phyloP scores from a whole-genome alignment of 768 basidiomycete genomes.

The Amanita brunnescens region DNA sequence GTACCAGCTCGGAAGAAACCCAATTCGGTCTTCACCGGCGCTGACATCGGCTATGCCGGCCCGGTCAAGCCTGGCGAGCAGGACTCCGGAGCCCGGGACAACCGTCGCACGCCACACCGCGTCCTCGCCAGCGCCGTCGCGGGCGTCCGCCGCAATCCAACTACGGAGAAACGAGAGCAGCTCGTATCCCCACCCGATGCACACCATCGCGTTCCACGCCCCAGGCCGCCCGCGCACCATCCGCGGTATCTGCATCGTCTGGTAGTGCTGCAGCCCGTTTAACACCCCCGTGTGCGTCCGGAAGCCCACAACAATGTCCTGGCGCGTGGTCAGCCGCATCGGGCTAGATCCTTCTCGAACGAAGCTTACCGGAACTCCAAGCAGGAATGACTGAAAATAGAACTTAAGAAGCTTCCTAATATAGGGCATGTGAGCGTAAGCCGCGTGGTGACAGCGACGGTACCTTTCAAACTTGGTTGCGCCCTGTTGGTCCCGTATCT shows the following conservation, averaged over 20 bases:
- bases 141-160: slow-evolving; percentile 12
- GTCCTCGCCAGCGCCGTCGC: slow-evolving; percentile 14
- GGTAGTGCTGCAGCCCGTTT: slow-evolving; percentile 58
- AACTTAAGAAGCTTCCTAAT: slow-evolving; percentile 83
- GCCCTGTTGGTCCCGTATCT: slow-evolving; percentile 56
- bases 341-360: slow-evolving; percentile 6
- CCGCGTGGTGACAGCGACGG: not conserved
- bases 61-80: too few relatives aligned
- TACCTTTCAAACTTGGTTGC: slow-evolving; percentile 79
- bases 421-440: not conserved
- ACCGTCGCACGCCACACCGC: slow-evolving; percentile 69
- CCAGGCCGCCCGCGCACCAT: slow-evolving; percentile 64
- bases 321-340: not conserved
- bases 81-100: slow-evolving; percentile 48
- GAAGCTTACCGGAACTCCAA: slow-evolving; percentile 75
- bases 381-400: slow-evolving; percentile 85
- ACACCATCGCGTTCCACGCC: slow-evolving; percentile 71
- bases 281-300: slow-evolving; percentile 69
- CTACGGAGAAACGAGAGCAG: slow-evolving; percentile 50
- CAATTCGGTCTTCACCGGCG: slow-evolving; percentile 63
- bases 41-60: slow-evolving; percentile 39
- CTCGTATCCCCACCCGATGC: slow-evolving; percentile 63
- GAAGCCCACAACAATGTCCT: slow-evolving; percentile 87
- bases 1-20: slow-evolving; percentile 75
- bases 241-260: slow-evolving; percentile 74